These are phyloP conservation scores for Penicillium thymicola DNA, from an alignment of 2,329 filamentous ascomycete genomes.

Conservation along the genomic window DNA sequence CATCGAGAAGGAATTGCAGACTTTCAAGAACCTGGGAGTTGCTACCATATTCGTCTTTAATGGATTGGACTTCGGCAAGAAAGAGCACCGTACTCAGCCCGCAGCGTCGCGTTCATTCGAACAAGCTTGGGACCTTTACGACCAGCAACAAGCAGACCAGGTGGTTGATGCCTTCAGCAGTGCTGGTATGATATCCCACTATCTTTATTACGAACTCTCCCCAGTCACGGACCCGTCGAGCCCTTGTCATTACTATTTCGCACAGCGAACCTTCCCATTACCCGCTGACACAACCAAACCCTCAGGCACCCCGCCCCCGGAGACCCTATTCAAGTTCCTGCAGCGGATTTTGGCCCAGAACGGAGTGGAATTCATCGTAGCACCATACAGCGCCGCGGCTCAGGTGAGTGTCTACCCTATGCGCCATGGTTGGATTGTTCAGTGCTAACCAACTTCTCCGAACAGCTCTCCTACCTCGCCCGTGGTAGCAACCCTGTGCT, in stretches of 20 bases:
- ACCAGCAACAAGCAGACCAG: conserved; percentile 70
- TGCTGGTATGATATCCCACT: conserved; percentile 57
- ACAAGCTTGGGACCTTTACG: conserved; percentile 83
- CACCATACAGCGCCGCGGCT: conserved; percentile 82
- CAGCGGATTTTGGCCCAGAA: conserved; percentile 69
- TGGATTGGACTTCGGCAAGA: conserved; percentile 74
- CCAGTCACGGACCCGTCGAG: conserved; percentile 2
- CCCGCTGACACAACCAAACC: conserved; percentile 27
- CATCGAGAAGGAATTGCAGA: conserved; percentile 72
- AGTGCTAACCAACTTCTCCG: conserved; percentile 3
- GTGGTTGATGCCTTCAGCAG: conserved; percentile 86
- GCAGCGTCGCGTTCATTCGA: conserved; percentile 67
- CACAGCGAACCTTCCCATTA: conserved; percentile 1
- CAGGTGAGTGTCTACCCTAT: conserved; percentile 57
- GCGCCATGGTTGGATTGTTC: background rate
- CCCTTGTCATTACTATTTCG: background rate
- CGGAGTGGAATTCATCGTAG: conserved; percentile 71
- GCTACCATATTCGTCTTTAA: conserved; percentile 89
- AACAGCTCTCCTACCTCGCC: conserved; percentile 69
- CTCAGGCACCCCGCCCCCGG: conserved; percentile 65
- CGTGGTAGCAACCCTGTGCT: conserved; percentile 64
- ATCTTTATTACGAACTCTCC: background rate
- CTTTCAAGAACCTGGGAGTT: conserved; percentile 67
- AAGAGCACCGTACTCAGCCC: conserved; percentile 63
- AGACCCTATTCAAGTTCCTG: conserved; percentile 72